These are phyloP conservation scores for Brassica hybrid DNA, from an alignment of 441 rosid species.

Conservation along the genomic window DNA sequence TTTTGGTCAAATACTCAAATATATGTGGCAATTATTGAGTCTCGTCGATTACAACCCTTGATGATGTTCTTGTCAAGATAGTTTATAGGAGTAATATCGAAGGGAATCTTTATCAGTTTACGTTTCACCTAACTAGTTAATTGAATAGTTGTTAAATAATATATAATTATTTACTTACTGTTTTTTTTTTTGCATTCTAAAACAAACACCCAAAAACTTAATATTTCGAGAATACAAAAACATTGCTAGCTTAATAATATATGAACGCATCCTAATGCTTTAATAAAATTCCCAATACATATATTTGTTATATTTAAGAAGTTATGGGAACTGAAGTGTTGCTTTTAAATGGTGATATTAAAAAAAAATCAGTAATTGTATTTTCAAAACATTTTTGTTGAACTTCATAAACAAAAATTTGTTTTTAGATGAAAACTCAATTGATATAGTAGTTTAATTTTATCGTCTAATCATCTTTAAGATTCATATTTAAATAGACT, in stretches of 20 bases:
- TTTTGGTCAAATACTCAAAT: slow-evolving; percentile 33
- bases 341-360: neutral
- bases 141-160: neutral
- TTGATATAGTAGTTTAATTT: too few species aligned
- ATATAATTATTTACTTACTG: neutral
- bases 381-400: neutral
- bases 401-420: neutral
- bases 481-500: neutral
- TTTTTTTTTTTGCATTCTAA: neutral
- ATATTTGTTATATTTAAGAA: neutral
- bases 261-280: neutral
- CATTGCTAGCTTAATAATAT: neutral
- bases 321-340: neutral
- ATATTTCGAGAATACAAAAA: too few species aligned
- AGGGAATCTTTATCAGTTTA: slow-evolving; percentile 30
- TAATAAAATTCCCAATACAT: neutral
- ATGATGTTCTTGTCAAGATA: slow-evolving; percentile 20
- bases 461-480: too few species aligned
- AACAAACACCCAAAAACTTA: too few species aligned
- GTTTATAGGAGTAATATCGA: neutral
- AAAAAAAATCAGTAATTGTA: neutral
- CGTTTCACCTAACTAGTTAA: slow-evolving; percentile 8
- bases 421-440: too few species aligned
- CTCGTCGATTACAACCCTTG: slow-evolving; percentile 27
- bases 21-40: slow-evolving; percentile 32